phyloP scores from a whole-genome alignment of 495 filamentous ascomycete genomes.

The Massariosphaeria phaeospora region DNA sequence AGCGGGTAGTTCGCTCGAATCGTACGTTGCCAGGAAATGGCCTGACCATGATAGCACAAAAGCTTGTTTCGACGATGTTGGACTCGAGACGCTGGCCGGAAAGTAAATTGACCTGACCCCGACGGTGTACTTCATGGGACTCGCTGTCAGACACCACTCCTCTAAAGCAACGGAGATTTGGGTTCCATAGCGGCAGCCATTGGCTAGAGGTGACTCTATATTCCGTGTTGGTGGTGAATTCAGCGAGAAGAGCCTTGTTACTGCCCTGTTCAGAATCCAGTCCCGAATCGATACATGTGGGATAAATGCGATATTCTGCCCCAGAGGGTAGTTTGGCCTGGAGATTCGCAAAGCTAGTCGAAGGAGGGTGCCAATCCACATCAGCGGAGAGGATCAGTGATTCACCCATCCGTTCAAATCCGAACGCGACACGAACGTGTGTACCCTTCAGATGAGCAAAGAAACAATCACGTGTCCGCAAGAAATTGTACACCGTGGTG shows the following conservation, averaged over 20 bases:
- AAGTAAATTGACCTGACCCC: background rate
- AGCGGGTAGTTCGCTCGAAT: slow-evolving; percentile 21
- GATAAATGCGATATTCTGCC: slow-evolving; percentile 15
- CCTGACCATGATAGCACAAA: background rate
- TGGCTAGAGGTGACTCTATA: slow-evolving; percentile 2
- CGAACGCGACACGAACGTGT: slow-evolving; percentile 4
- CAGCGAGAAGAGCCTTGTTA: background rate
- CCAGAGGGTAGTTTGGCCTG: background rate
- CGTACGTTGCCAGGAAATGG: slow-evolving; percentile 17
- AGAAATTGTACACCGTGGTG: slow-evolving; percentile 16
- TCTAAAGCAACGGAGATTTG: slow-evolving; percentile 11
- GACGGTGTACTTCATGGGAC: background rate
- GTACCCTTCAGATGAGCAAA: slow-evolving; percentile 3
- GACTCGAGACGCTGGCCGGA: background rate
- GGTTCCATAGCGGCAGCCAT: slow-evolving; percentile 13
- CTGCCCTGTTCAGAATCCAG: background rate
- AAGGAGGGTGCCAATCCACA: slow-evolving; percentile 17
- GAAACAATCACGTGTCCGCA: slow-evolving; percentile 31
- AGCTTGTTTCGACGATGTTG: slow-evolving; percentile 5
- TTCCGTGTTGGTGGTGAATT: background rate
- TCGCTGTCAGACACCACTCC: slow-evolving; percentile 4
- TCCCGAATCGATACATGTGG: background rate
- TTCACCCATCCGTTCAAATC: background rate
- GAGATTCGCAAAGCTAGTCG: slow-evolving; percentile 5
- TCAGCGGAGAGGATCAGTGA: slow-evolving; percentile 5